Evolutionary conservation across 331 rosid species (phyloP), one percentile per base, ranked within the genome.

Genomic region (Acacia pycnantha): DNA sequence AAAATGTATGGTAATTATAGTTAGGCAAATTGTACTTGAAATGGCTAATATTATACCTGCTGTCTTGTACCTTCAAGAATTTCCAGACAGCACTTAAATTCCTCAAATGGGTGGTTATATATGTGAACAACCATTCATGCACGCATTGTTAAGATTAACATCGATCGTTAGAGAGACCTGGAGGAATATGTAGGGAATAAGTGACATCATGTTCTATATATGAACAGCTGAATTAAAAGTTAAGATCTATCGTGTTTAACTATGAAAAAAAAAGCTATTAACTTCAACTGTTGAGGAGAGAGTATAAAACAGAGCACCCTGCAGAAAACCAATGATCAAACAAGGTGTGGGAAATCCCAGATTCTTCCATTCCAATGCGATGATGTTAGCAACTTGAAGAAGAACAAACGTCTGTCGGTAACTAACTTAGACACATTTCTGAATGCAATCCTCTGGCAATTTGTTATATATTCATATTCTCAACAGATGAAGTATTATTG

Each of bases 401-500:
- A 59, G 74, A 40, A 81, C 74, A 37, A 19, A 37, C 2, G 16
- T 10, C 14, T 68, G 27, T 61, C 71, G 29, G 43, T 62, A 46
- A 77, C 35, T 26, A 62, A 10, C 47, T 16, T 12, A 40, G 73
- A 13, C 77, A 46, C 73, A 64, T 27, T 27, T 64, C 16, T 33
- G 18, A 78, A 50, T 62, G 40, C 69, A 27, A 5, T 9, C 6
- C 11, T 27, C 69, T 62, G 35, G 9, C 33, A 26, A 62, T 62
- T 62, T 62, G 40, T 27, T 62, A 14, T 48, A 48, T 48, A 90
- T 86, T 69, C 74, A 10, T 21, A 41, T 67, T 67, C 82, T 84
- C 74, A 77, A 81, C 69, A 84, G 33, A 59, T 59, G 33, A 11
- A 59, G 66, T 80, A 90, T 86, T 90, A 87, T 91, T 89, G 92